These are phyloP conservation scores for Aeschynomene evenia DNA, from an alignment of 306 rosid genomes.

Conservation along the genomic window DNA sequence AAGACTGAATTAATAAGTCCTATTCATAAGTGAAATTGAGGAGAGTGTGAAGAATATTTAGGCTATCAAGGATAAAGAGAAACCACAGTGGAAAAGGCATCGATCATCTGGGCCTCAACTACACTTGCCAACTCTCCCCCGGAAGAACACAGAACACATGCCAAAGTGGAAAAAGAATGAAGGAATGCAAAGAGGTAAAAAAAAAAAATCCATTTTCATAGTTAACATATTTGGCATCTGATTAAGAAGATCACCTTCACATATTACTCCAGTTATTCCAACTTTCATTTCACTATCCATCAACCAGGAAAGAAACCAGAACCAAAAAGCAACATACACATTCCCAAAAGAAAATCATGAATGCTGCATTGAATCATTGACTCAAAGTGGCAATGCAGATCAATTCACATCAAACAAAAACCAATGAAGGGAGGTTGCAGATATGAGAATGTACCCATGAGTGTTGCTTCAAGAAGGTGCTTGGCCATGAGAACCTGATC, in stretches of 20 bases:
- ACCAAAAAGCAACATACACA: constrained; percentile 15
- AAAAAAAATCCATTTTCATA: not conserved
- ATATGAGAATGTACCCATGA: constrained; percentile 57
- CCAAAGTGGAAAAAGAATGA: not conserved
- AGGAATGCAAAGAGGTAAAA: not conserved
- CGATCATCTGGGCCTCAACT: not conserved
- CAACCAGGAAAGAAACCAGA: not conserved
- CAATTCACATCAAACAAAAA: not conserved
- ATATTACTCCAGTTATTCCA: not conserved
- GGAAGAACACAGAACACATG: not conserved
- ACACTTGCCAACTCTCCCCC: too few relatives aligned
- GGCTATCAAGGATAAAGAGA: not conserved
- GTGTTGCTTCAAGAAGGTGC: constrained; percentile 84
- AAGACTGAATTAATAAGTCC: not conserved
- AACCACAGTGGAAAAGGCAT: not conserved
- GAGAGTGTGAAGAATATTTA: not conserved
- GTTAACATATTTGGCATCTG: not conserved
- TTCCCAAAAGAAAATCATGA: not conserved
- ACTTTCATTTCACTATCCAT: not conserved
- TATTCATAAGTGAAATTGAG: not conserved
- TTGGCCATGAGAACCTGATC: constrained; percentile 94
- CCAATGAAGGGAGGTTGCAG: not conserved
- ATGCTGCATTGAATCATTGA: constrained; percentile 1
- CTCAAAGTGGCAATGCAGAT: not conserved
- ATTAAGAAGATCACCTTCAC: constrained; percentile 14